phyloP scores from a whole-genome alignment of 495 filamentous ascomycete genomes.

The Talaromyces wortmannii region DNA sequence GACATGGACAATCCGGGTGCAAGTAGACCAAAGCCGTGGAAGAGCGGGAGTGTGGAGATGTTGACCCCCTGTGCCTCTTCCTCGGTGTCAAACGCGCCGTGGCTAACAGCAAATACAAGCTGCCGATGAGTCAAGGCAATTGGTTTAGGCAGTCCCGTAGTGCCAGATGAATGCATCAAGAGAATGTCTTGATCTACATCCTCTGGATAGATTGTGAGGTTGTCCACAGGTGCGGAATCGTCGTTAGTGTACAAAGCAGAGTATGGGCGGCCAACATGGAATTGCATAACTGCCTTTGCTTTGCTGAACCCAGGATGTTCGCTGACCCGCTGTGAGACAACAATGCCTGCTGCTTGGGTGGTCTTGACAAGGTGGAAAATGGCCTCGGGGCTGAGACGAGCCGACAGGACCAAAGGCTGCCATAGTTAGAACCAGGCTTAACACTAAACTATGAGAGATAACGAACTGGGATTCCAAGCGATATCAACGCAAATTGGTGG shows the following conservation, averaged over 20 bases:
- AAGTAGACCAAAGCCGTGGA: constrained; percentile 34
- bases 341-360: constrained; percentile 10
- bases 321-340: constrained; percentile 11
- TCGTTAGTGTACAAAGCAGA: constrained; percentile 2
- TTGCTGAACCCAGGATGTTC: too few species aligned
- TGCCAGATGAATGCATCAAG: constrained; percentile 41
- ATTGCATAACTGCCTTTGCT: too few species aligned
- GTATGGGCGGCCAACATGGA: too few species aligned
- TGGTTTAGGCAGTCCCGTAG: constrained; percentile 42
- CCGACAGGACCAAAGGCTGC: constrained; percentile 12
- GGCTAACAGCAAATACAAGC: constrained; percentile 26
- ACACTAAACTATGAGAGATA: too few species aligned
- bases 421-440: too few species aligned
- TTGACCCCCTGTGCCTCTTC: constrained; percentile 21
- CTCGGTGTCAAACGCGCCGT: constrained; percentile 20
- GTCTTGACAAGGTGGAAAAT: constrained; percentile 16
- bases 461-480: constrained; percentile 19
- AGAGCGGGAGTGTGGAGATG: constrained; percentile 37
- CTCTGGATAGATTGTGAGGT: too few species aligned
- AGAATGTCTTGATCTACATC: constrained; percentile 27
- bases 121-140: constrained; percentile 35
- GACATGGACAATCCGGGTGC: constrained; percentile 29
- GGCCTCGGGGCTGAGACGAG: constrained; percentile 18
- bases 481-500: constrained; percentile 18
- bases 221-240: neutral